Evolutionary conservation across 1,139 yeast species (phyloP), one percentile per base, ranked within the genome.

Genomic region (Nakaseomyces bracarensis): DNA sequence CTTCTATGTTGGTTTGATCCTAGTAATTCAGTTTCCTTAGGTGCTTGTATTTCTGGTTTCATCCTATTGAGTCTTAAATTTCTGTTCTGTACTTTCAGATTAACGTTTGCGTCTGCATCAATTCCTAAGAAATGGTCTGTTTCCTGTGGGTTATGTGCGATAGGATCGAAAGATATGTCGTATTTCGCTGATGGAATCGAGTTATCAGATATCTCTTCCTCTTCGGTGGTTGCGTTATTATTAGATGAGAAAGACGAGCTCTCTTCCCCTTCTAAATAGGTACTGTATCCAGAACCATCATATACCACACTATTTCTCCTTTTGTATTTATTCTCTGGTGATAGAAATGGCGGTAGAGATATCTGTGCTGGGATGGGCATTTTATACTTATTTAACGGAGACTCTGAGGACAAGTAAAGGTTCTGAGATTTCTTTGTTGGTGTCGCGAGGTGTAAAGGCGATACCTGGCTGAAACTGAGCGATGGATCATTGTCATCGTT

Each of bases 291-390:
- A 15, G 49, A 48, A 3, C 64, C 64, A 43, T 59, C 60, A 43
- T 51, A 58, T 2, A 59, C 43, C 27, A 59, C 38, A 42, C 54
- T 53, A 4, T 38, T 45, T 34, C 63, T 50, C 11, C 44, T 36
- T 35, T 48, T 56, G 7, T 48, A 21, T 42, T 53, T 58, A 46
- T 64, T 64, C 31, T 45, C 45, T 6, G 67, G 65, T 0, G 69
- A 64, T 14, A 66, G 43, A 25, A 47, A 51, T 7, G 69, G 69
- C 10, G 70, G 69, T 7, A 65, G 45, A 2, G 51, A 43, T 3
- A 61, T 52, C 41, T 64, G 64, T 14, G 63, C 51, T 3, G 70
- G 70, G 1, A 66, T 55, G 1, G 70, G 63, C 2, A 64, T 50
- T 8, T 50, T 47, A 28, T 55, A 55, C 13, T 47, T 47, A 44